Base-by-base conservation (phyloP, 73 alveolate genomes). In the Symbiodinium natans region DNA sequence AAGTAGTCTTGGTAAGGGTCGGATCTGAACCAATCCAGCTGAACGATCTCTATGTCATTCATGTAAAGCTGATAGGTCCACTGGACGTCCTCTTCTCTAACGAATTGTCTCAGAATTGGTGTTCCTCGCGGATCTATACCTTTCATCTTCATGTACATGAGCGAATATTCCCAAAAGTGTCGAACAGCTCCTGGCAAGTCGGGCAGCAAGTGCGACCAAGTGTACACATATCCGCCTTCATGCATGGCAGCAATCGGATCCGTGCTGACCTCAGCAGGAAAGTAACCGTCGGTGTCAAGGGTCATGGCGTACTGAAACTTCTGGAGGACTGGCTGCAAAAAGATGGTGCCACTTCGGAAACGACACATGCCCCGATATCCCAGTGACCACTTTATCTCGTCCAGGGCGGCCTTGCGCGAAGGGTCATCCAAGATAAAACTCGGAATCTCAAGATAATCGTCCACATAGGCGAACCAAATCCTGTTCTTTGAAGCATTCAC, bases 351-450 rank as follows among this genome's bases (percentile, higher is more conserved):
- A 75, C 98, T 92, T 17, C 98, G 77, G 86, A 92, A 92, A 8
- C 98, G 98, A 29, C 98, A 92, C 98, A 92, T 92, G 25, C 98
- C 98, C 15, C 98, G 82, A 29, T 92, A 92, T 3, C 98, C 98
- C 90, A 92, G 73, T 59, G 98, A 92, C 98, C 98, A 92, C 41
- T 92, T 92, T 56, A 92, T 77, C 27, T 92, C 98, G 15, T 75
- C 98, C 71, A 92, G 25, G 25, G 92, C 92, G 33, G 98, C 98
- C 41, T 77, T 73, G 4, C 83, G 98, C 41, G 77, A 41, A 11
- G 98, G 98, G 34, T 90, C 96, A 10, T 74, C 84, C 40, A 34
- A 27, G 31, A 36, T 77, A 33, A 82, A 82, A 4, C 59, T 31
- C 36, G 41, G 52, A 2, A 82, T 82, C 75, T 92, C 82, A 34